Evolutionary conservation across 78 protist species (phyloP), one percentile per base, ranked within the genome.

Genomic region (Dictyostelium firmibasis): DNA sequence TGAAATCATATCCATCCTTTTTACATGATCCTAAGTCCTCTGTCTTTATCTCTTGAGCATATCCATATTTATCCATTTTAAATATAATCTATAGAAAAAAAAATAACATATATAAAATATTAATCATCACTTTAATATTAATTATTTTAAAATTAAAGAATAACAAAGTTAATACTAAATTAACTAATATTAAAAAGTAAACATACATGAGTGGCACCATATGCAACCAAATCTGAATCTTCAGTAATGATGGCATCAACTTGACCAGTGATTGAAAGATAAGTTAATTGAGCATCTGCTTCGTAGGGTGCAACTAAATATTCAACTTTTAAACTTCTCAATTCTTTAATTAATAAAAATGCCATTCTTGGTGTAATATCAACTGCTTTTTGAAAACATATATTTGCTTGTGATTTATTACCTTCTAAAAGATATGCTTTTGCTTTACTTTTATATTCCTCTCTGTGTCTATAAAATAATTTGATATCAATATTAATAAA

Each of bases 231-330:
- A 78, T 99, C 99, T 0, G 99, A 97, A 92, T 99, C 99, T 53
- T 99, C 99, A 0, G 99, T 97, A 25, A 99, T 83, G 47, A 98
- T 97, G 0, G 98, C 98, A 35, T 87, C 87, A 0, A 98, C 98
- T 50, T 75, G 43, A 16, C 94, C 86, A 13, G 91, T 72, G 4
- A 38, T 38, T 10, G 81, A 53, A 60, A 99, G 93, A 81, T 91
- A 99, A 9, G 99, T 99, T 10, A 99, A 86, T 87, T 99, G 99
- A 14, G 99, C 99, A 70, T 99, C 99, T 0, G 99, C 99, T 88
- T 99, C 99, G 83, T 99, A 99, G 0, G 99, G 99, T 4, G 99
- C 99, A n/a, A 99, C 99, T 8, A 98, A 16, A 77, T 36, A 96
- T 72, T 91, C 96, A 10, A 99, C 38, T 25, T 23, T 74, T 16